phyloP scores from a whole-genome alignment of 495 filamentous ascomycete species.

The Aspergillus cavernicola region DNA sequence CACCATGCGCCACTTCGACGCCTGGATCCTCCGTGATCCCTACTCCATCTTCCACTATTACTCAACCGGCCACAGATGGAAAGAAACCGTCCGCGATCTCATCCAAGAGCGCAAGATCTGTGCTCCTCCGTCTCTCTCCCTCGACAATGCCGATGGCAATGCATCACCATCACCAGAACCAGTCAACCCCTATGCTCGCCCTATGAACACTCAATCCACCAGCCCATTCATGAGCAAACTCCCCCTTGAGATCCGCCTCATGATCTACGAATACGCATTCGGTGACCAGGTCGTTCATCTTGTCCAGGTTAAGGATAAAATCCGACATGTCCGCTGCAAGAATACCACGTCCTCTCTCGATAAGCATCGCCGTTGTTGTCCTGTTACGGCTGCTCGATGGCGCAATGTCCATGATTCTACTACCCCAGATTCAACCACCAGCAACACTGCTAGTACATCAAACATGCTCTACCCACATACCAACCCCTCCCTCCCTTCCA shows the following conservation, averaged over 20 bases:
- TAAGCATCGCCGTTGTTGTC: slow-evolving; percentile 38
- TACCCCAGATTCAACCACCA: not conserved
- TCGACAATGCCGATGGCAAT: not conserved
- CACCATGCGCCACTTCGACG: slow-evolving; percentile 48
- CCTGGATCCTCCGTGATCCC: slow-evolving; percentile 44
- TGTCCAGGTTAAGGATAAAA: slow-evolving; percentile 39
- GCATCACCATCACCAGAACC: not conserved
- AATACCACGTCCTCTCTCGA: slow-evolving; percentile 21
- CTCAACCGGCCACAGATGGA: slow-evolving; percentile 38
- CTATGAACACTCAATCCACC: slow-evolving; percentile 22
- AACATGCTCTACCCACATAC: slow-evolving; percentile 42
- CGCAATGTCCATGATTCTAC: slow-evolving; percentile 18
- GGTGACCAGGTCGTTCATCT: slow-evolving; percentile 39
- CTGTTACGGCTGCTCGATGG: slow-evolving; percentile 36
- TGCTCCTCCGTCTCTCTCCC: slow-evolving; percentile 18
- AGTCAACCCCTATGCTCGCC: slow-evolving; percentile 16
- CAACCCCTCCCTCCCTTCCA: slow-evolving; percentile 23
- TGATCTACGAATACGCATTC: slow-evolving; percentile 54
- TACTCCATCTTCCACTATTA: slow-evolving; percentile 48
- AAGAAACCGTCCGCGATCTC: slow-evolving; percentile 38
- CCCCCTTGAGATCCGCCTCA: slow-evolving; percentile 52
- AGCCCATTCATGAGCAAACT: slow-evolving; percentile 29
- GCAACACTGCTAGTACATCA: not conserved
- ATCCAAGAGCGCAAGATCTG: slow-evolving; percentile 42
- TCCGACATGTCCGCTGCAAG: slow-evolving; percentile 38